Evolutionary conservation across 2,329 filamentous ascomycete genomes (phyloP).

Genomic region (Monilinia vaccinii-corymbosi): DNA sequence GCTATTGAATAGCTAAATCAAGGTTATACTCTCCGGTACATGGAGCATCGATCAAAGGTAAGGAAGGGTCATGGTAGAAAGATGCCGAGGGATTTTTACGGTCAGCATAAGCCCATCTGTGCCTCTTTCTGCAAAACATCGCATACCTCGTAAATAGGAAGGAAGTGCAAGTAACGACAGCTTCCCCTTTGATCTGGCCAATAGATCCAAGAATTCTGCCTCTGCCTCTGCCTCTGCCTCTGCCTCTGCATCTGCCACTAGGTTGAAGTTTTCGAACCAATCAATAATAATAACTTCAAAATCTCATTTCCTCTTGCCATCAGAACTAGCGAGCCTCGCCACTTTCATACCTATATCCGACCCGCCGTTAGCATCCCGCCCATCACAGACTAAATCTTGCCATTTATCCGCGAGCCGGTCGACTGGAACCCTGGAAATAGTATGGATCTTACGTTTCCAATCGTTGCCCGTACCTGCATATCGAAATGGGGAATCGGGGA

Average conservation of each 20-base stretch:
- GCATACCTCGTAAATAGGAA: slow-evolving; percentile 1
- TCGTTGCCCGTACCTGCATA: slow-evolving; percentile 17
- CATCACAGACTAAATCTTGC: neutral
- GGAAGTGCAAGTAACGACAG: neutral
- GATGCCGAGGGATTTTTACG: neutral
- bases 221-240: neutral
- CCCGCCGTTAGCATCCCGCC: neutral
- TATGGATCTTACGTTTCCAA: neutral
- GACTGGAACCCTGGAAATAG: neutral
- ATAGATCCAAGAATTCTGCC: neutral
- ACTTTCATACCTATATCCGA: neutral
- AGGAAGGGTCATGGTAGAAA: neutral
- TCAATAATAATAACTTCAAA: neutral
- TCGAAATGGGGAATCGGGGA: slow-evolving; percentile 5
- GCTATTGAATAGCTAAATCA: neutral
- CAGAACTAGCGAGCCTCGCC: neutral
- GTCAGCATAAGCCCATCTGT: slow-evolving; percentile 2
- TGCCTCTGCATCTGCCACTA: neutral
- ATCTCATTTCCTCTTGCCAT: neutral
- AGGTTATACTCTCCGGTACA: neutral
- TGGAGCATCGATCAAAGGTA: neutral
- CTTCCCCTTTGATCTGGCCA: neutral
- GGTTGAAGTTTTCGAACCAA: neutral
- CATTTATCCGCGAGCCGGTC: neutral
- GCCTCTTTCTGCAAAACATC: neutral